Conservation (phyloP, 345 rosid genomes). For the Melastoma malabathricum region DNA sequence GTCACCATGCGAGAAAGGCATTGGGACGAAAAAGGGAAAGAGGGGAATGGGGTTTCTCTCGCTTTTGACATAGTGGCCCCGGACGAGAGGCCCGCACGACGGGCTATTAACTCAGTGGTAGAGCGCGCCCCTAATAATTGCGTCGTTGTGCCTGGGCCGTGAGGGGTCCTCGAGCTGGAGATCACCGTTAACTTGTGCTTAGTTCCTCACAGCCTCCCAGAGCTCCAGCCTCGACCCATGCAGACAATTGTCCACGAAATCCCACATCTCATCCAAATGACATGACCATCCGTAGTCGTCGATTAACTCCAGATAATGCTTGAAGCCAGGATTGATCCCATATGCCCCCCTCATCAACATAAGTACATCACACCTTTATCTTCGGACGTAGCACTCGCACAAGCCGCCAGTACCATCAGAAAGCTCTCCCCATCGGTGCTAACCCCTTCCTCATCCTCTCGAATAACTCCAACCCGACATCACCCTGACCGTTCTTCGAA, state of each 20-base stretch:
- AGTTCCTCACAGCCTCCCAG: conserved; percentile 24
- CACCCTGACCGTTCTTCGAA: conserved; percentile 28
- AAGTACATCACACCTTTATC: conserved; percentile 19
- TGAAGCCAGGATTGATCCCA: conserved; percentile 21
- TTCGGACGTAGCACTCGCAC: conserved; percentile 30
- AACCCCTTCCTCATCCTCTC: conserved; percentile 26
- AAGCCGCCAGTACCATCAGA: conserved; percentile 20
- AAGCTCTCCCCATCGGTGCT: conserved; percentile 21
- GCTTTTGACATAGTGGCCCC: too few species aligned
- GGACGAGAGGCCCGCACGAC: too few species aligned
- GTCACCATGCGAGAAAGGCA: too few species aligned
- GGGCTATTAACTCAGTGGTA: too few species aligned
- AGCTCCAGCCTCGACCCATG: conserved; percentile 20
- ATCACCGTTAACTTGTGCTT: conserved; percentile 40
- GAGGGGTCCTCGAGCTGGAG: conserved; percentile 46
- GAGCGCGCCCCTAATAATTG: too few species aligned
- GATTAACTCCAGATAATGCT: conserved; percentile 29
- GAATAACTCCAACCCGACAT: conserved; percentile 27
- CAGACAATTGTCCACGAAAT: conserved; percentile 38
- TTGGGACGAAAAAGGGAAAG: too few species aligned
- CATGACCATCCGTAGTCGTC: conserved; percentile 28
- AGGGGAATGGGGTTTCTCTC: too few species aligned
- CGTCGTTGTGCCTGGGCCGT: too few species aligned
- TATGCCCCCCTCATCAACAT: conserved; percentile 26
- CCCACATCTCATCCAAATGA: conserved; percentile 32